Conservation (phyloP, 1,284 basidiomycete genomes). For the Porogramme epimiltina region DNA sequence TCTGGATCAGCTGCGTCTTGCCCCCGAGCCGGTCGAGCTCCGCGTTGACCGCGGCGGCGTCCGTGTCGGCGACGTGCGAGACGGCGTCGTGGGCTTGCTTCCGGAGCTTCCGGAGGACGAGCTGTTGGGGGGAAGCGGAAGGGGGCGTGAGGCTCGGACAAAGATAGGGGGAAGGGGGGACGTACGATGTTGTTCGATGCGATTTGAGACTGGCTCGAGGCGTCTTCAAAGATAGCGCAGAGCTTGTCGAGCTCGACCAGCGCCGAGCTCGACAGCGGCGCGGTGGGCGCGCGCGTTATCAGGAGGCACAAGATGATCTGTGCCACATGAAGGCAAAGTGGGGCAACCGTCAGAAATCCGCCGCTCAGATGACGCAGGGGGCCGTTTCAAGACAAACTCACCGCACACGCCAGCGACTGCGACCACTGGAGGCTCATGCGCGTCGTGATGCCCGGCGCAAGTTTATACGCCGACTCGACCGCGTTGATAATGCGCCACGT, state of each 20-base stretch:
- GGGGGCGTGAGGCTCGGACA: too few species aligned
- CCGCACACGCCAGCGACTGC: slow-evolving; percentile 59
- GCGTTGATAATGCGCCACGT: slow-evolving; percentile 62
- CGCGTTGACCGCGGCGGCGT: slow-evolving; percentile 33
- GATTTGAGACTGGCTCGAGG: slow-evolving; percentile 45
- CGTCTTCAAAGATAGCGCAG: slow-evolving; percentile 51
- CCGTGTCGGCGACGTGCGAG: slow-evolving; percentile 35
- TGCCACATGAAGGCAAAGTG: not conserved
- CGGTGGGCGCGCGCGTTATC: slow-evolving; percentile 57
- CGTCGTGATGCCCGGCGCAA: slow-evolving; percentile 41
- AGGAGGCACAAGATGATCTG: slow-evolving; percentile 73
- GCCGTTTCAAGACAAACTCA: slow-evolving; percentile 43
- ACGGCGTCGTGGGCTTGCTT: slow-evolving; percentile 54
- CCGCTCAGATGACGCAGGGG: too few species aligned
- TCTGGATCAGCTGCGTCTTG: slow-evolving; percentile 45
- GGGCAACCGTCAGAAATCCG: too few species aligned
- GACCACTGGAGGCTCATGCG: slow-evolving; percentile 64
- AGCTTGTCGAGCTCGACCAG: slow-evolving; percentile 58
- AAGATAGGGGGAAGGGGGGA: slow-evolving; percentile 2
- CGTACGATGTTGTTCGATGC: slow-evolving; percentile 54
- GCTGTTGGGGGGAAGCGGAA: slow-evolving; percentile 38
- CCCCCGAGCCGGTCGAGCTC: slow-evolving; percentile 71
- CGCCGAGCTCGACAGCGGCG: slow-evolving; percentile 54
- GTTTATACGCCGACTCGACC: slow-evolving; percentile 43
- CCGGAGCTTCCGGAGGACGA: slow-evolving; percentile 50